A percentile compares a stretch with the other conserved stretches of the same genome.
Conservation (phyloP, 1,284 basidiomycete species). For the Ustanciosporium gigantosporum region DNA sequence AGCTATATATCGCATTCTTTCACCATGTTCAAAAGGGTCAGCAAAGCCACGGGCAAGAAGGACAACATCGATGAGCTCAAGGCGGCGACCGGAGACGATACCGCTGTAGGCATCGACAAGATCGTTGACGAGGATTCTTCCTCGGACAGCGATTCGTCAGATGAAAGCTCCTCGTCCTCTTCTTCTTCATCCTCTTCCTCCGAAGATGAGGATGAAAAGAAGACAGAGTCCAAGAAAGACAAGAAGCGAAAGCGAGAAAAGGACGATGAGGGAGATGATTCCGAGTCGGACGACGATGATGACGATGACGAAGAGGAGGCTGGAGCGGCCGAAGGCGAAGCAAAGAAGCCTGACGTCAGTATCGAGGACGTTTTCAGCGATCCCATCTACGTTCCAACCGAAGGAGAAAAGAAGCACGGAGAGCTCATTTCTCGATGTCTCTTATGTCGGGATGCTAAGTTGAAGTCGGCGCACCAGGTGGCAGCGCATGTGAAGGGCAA, state of each 20-base stretch:
- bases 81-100: slow-evolving; percentile 23
- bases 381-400: slow-evolving; percentile 33
- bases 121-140: slow-evolving; percentile 34
- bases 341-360: slow-evolving; percentile 5
- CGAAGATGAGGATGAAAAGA: slow-evolving; percentile 7
- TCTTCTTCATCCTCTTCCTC: too few relatives aligned
- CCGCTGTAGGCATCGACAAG: slow-evolving; percentile 33
- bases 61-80: slow-evolving; percentile 19
- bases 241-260: background rate
- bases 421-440: slow-evolving; percentile 25
- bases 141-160: slow-evolving; percentile 8
- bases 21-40: slow-evolving; percentile 38
- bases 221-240: background rate
- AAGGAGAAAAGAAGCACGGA: slow-evolving; percentile 35
- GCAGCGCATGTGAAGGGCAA: slow-evolving; percentile 21
- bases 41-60: slow-evolving; percentile 22
- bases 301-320: slow-evolving; percentile 4
- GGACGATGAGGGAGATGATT: background rate
- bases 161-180: slow-evolving; percentile 1
- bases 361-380: slow-evolving; percentile 28
- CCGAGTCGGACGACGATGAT: background rate
- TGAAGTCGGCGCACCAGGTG: slow-evolving; percentile 24
- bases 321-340: slow-evolving; percentile 2
- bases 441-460: slow-evolving; percentile 26
- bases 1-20: too few relatives aligned